These are phyloP conservation scores for Macadamia integrifolia DNA, from an alignment of 164 flowering plant species.

Conservation along the genomic window DNA sequence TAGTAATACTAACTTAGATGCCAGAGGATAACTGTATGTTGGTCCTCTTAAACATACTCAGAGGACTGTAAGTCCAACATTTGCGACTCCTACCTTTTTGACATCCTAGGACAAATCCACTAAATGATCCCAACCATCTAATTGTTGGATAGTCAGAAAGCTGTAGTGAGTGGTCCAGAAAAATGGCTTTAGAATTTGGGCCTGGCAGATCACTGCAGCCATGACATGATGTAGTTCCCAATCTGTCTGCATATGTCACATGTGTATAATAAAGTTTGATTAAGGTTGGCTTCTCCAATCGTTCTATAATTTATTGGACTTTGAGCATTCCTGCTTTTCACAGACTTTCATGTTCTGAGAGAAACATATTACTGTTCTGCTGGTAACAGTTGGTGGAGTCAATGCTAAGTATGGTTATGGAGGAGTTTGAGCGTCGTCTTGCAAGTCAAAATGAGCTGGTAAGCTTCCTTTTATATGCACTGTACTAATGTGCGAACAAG, in stretches of 20 bases:
- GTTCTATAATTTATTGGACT: neutral
- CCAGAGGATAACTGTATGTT: too few species aligned
- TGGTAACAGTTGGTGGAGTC: conserved; percentile 71
- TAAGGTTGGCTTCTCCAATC: neutral
- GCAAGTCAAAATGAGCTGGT: conserved; percentile 49
- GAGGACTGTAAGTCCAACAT: neutral
- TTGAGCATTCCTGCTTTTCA: neutral
- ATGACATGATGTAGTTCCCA: neutral
- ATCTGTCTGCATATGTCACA: neutral
- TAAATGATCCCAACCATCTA: neutral
- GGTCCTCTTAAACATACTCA: neutral
- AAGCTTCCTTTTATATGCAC: conserved; percentile 5
- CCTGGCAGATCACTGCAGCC: neutral
- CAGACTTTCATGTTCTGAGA: neutral
- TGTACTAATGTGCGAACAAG: neutral
- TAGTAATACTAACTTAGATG: neutral
- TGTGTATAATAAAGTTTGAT: neutral
- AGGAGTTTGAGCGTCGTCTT: conserved; percentile 69
- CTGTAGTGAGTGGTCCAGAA: too few species aligned
- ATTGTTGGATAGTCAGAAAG: neutral
- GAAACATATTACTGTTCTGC: neutral
- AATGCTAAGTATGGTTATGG: conserved; percentile 69
- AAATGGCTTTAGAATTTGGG: neutral
- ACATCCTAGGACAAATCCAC: neutral
- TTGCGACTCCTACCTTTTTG: neutral